These are phyloP conservation scores for Cornus controversa DNA, from an alignment of 148 eudicot genomes.

Conservation along the genomic window DNA sequence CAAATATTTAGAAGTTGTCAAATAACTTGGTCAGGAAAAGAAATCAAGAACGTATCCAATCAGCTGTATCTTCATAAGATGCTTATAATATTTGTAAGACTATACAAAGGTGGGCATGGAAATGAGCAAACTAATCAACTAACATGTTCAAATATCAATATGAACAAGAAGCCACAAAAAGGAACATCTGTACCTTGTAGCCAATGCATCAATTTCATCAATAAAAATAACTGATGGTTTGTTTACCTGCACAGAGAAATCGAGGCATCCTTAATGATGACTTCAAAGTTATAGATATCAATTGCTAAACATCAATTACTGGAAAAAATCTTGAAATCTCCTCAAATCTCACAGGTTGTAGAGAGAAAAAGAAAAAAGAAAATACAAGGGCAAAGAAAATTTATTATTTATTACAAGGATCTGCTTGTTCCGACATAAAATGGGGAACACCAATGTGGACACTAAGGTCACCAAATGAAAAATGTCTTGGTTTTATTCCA, in stretches of 20 bases:
- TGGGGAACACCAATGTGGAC: neutral
- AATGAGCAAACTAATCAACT: neutral
- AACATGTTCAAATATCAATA: neutral
- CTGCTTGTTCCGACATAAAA: neutral
- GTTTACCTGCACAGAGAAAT: slow-evolving; percentile 58
- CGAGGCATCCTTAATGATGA: slow-evolving; percentile 1
- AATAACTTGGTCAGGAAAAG: neutral
- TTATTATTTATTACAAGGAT: too few species aligned
- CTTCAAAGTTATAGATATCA: neutral
- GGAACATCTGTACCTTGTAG: slow-evolving; percentile 54
- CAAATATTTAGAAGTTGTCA: neutral
- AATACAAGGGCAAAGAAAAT: neutral
- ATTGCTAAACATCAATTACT: neutral
- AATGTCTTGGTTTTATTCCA: neutral
- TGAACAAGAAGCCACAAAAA: slow-evolving; percentile 2
- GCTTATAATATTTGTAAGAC: neutral
- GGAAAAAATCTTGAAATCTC: neutral
- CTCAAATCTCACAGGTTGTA: neutral
- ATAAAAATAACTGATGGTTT: slow-evolving; percentile 92
- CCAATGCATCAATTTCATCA: slow-evolving; percentile 95
- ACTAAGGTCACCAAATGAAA: neutral
- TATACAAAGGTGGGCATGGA: neutral
- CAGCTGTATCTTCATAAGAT: neutral
- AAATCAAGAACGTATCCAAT: neutral
- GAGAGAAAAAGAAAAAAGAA: neutral